phyloP scores from a whole-genome alignment of 495 filamentous ascomycete genomes.

The Lophiotrema nucula region DNA sequence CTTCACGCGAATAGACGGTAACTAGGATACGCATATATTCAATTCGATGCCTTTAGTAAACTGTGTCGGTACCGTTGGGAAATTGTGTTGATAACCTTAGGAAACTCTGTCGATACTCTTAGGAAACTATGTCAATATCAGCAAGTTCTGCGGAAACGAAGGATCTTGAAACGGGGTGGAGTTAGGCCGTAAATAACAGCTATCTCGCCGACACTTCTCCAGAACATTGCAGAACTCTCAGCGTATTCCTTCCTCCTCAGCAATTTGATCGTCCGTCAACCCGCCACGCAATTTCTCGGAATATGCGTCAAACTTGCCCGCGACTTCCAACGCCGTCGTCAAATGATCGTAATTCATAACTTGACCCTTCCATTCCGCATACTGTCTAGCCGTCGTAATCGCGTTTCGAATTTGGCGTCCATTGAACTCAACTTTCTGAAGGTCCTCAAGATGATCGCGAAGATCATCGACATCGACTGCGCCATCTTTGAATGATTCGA shows the following conservation, averaged over 20 bases:
- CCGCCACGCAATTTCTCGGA: not conserved
- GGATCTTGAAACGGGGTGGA: no score
- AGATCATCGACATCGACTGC: not conserved
- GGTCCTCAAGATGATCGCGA: not conserved
- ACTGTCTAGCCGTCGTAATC: not conserved
- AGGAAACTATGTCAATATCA: no score
- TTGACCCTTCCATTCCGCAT: not conserved
- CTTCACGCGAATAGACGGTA: no score
- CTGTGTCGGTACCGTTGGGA: no score
- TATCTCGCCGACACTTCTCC: no score
- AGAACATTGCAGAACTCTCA: no score
- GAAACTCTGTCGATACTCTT: no score
- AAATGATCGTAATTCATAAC: not conserved
- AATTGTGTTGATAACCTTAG: no score
- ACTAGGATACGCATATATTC: no score
- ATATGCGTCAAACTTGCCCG: not conserved
- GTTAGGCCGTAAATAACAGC: no score
- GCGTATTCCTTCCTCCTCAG: not conserved
- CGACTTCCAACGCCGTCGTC: not conserved
- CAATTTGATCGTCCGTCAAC: not conserved
- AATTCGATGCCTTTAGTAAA: no score
- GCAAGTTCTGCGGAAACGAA: no score
- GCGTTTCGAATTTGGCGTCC: constrained; percentile 40
- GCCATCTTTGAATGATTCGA: not conserved
- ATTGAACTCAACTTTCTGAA: constrained; percentile 30